A percentile compares a stretch with the other conserved stretches of the same genome.
phyloP scores from a whole-genome alignment of 2,329 filamentous ascomycete genomes.

The Cordyceps fumosorosea region DNA sequence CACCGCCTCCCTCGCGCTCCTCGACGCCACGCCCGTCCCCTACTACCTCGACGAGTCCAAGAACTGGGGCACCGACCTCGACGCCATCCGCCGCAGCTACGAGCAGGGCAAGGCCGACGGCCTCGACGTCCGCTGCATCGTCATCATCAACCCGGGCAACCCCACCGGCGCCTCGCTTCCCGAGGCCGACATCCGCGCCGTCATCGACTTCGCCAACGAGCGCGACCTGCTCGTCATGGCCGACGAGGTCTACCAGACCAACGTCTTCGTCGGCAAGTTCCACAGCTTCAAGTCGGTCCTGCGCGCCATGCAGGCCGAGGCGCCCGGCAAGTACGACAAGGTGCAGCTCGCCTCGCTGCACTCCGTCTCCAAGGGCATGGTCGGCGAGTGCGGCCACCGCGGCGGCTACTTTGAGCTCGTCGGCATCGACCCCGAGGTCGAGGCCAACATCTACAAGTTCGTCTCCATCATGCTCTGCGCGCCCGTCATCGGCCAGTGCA shows the following conservation, averaged over 20 bases:
- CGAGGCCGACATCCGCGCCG: constrained; percentile 69
- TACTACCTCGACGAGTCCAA: constrained; percentile 87
- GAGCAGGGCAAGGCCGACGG: constrained; percentile 69
- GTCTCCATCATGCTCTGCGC: constrained; percentile 95
- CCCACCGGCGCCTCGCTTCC: constrained; percentile 85
- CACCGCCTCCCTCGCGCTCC: constrained; percentile 80
- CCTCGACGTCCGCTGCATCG: constrained; percentile 83
- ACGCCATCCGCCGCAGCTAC: constrained; percentile 67
- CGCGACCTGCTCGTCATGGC: constrained; percentile 86
- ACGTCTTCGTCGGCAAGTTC: constrained; percentile 92
- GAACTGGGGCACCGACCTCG: constrained; percentile 81
- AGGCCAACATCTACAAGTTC: constrained; percentile 96
- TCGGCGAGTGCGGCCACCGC: constrained; percentile 95
- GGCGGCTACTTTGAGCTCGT: constrained; percentile 97
- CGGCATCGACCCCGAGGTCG: constrained; percentile 78
- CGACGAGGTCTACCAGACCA: constrained; percentile 98
- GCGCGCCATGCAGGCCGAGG: constrained; percentile 69
- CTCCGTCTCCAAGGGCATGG: constrained; percentile 96
- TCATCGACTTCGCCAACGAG: constrained; percentile 81
- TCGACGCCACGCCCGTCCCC: constrained; percentile 81
- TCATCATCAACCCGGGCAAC: constrained; percentile 98
- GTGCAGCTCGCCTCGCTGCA: constrained; percentile 90
- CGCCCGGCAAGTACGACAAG: constrained; percentile 69
- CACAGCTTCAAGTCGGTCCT: constrained; percentile 91
- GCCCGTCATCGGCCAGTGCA: constrained; percentile 90